These are phyloP conservation scores for Picea abies DNA, from an alignment of 83 land plant species.

Conservation along the genomic window DNA sequence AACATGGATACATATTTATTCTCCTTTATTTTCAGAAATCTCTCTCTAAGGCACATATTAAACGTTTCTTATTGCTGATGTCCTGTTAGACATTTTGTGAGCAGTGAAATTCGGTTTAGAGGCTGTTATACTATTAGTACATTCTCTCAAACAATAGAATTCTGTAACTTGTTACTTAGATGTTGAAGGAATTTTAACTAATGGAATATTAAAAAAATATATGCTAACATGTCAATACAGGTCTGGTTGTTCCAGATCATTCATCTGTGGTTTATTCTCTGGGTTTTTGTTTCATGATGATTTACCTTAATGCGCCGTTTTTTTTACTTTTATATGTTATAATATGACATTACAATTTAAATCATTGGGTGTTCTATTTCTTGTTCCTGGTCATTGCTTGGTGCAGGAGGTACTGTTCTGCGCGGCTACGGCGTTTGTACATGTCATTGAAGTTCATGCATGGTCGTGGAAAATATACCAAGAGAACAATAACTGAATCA, in stretches of 20 bases:
- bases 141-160: not conserved
- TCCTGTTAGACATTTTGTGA: constrained; percentile 1
- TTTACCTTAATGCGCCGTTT: not conserved
- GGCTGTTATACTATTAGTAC: not conserved
- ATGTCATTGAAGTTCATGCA: constrained; percentile 96
- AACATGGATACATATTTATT: no score
- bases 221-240: not conserved
- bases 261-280: not conserved
- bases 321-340: not conserved
- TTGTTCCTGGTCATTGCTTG: constrained; percentile 8
- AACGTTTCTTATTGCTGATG: not conserved
- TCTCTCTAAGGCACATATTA: not conserved
- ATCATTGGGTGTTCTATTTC: not conserved
- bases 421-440: constrained; percentile 83
- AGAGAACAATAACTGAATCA: constrained; percentile 57
- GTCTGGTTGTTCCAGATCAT: not conserved
- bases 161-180: not conserved
- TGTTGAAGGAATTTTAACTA: not conserved
- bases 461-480: constrained; percentile 87
- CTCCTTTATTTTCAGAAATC: no score
- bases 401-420: constrained; percentile 91
- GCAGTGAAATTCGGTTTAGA: not conserved
- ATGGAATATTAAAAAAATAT: not conserved
- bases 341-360: not conserved
- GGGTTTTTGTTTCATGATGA: not conserved